Percentiles rank a stretch among this genome's conserved stretches.
Conservation (phyloP, 148 eudicot species). For the Talinum fruticosum region DNA sequence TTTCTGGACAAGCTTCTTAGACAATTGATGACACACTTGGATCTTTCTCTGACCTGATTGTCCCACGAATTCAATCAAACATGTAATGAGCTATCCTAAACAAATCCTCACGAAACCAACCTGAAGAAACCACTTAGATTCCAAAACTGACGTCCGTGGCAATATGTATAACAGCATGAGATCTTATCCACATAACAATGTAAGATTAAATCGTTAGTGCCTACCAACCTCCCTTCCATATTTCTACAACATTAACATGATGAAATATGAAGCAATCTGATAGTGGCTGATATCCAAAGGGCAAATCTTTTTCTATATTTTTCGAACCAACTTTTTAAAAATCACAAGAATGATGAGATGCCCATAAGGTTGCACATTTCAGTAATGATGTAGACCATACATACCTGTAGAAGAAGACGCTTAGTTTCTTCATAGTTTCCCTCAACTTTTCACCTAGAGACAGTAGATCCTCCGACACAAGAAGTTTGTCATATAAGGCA, state of each 20-base stretch:
- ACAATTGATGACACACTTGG: no score
- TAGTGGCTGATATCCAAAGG: background rate
- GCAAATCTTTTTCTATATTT: no score
- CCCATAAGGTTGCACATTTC: background rate
- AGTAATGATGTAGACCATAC: no score
- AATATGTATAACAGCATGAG: no score
- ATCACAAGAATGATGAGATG: background rate
- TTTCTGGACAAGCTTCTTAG: background rate
- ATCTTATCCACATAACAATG: background rate
- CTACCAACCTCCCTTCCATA: background rate
- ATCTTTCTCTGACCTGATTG: no score
- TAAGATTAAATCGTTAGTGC: background rate
- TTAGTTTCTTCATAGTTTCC: constrained; percentile 56
- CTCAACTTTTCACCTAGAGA: constrained; percentile 69
- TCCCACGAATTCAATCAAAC: background rate
- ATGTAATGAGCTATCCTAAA: background rate
- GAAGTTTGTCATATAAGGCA: constrained; percentile 73
- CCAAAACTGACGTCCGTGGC: no score
- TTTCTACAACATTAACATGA: no score
- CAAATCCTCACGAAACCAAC: background rate
- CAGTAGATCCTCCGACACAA: constrained; percentile 60
- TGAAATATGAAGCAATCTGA: no score
- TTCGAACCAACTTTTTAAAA: background rate
- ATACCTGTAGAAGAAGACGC: constrained; percentile 68
- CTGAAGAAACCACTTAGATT: background rate